phyloP scores from a whole-genome alignment of 2,329 filamentous ascomycete species.

The Dothistroma pini region DNA sequence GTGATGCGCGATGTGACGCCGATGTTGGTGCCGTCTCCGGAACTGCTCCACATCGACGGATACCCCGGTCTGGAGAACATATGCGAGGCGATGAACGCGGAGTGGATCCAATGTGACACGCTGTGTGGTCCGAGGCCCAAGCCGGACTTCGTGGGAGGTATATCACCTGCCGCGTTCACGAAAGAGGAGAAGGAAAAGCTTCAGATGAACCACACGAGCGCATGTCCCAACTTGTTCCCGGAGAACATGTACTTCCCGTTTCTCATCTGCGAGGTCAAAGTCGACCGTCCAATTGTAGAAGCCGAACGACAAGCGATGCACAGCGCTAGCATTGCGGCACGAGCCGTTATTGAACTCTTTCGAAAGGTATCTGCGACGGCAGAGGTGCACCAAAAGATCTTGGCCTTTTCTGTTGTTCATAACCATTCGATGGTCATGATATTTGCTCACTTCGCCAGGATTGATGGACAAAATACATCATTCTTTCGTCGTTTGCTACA shows the following conservation, averaged over 20 bases:
- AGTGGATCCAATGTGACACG: constrained; percentile 13
- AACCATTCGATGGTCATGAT: constrained; percentile 5
- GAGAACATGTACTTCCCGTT: constrained; percentile 19
- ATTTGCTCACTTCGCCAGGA: constrained; percentile 3
- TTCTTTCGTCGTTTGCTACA: too few species aligned
- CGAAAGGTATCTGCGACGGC: constrained; percentile 3
- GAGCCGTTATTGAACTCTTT: constrained; percentile 18
- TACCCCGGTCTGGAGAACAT: too few species aligned
- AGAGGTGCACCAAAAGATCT: constrained; percentile 11
- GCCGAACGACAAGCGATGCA: constrained; percentile 20
- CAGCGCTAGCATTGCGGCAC: too few species aligned
- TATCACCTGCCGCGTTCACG: constrained; percentile 9
- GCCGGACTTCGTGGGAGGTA: constrained; percentile 12
- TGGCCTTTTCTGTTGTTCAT: constrained; percentile 16
- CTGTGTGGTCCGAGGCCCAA: constrained; percentile 14
- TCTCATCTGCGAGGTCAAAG: constrained; percentile 19
- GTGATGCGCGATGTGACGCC: constrained; percentile 14
- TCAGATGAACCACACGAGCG: constrained; percentile 6
- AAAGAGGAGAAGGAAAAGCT: constrained; percentile 14
- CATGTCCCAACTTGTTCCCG: constrained; percentile 10
- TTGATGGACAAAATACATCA: neutral
- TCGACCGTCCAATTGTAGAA: constrained; percentile 12
- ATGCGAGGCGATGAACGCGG: neutral
- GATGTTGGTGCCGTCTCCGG: constrained; percentile 15
- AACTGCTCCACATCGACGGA: too few species aligned